These are phyloP conservation scores for Prunus dulcis DNA, from an alignment of 306 rosid species.

Conservation along the genomic window DNA sequence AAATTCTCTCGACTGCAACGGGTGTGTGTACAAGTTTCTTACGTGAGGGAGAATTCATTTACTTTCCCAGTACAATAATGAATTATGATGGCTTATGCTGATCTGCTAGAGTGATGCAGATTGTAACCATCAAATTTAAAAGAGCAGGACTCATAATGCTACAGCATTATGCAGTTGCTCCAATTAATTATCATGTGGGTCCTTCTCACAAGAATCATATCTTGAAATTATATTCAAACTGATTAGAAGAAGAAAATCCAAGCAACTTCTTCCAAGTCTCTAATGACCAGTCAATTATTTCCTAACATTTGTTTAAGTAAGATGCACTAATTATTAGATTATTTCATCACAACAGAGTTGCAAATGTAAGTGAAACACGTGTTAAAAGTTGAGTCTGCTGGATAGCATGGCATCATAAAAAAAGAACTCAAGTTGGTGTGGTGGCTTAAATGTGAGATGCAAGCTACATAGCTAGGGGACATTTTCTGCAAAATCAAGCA, in stretches of 20 bases:
- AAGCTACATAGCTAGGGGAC: not conserved
- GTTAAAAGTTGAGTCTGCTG: not conserved
- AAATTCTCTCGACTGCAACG: too few relatives aligned
- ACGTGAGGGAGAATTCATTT: not conserved
- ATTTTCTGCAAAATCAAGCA: not conserved
- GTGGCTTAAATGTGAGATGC: conserved; percentile 1
- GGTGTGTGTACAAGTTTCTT: too few relatives aligned
- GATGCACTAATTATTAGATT: not conserved
- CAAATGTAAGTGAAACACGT: not conserved
- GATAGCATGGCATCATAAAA: conserved; percentile 1
- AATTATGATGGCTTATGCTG: not conserved
- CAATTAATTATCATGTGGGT: conserved; percentile 1
- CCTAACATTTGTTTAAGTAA: not conserved
- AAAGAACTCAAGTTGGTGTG: not conserved
- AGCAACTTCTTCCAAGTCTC: not conserved
- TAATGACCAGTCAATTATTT: not conserved
- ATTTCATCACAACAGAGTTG: not conserved
- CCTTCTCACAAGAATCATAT: conserved; percentile 13
- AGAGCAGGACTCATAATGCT: not conserved
- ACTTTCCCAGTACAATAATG: not conserved
- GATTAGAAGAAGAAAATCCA: not conserved
- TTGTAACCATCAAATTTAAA: not conserved
- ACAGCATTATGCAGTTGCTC: not conserved
- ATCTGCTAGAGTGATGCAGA: not conserved
- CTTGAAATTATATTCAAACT: not conserved